Conservation (phyloP, 169 alveolate genomes). For the Babesia divergens region DNA sequence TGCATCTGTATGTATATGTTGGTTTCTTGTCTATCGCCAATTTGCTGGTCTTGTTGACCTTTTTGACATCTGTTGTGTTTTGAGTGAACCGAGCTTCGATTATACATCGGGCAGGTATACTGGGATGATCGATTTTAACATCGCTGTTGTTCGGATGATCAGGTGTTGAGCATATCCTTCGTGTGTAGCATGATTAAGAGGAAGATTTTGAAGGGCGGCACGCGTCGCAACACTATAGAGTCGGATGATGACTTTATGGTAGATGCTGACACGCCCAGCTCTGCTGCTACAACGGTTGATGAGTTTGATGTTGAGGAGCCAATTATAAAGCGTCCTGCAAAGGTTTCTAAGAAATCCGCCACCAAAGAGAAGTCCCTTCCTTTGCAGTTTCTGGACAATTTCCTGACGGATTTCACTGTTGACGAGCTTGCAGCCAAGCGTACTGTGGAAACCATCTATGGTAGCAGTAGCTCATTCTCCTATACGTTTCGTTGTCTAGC, state of each 20-base stretch:
- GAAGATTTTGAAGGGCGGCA: constrained; percentile 7
- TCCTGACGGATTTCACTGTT: constrained; percentile 32
- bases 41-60: too few relatives aligned
- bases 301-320: constrained; percentile 21
- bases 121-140: too few relatives aligned
- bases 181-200: constrained; percentile 8
- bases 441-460: constrained; percentile 54
- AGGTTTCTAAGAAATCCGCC: not conserved
- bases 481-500: constrained; percentile 53
- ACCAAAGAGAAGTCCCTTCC: not conserved
- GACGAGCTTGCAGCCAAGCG: constrained; percentile 67
- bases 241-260: constrained; percentile 12
- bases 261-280: not conserved
- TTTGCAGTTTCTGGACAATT: constrained; percentile 37
- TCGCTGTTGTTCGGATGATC: too few relatives aligned
- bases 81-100: too few relatives aligned
- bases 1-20: too few relatives aligned
- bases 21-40: too few relatives aligned
- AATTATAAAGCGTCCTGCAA: constrained; percentile 2
- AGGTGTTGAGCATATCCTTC: too few relatives aligned
- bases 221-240: constrained; percentile 21
- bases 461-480: constrained; percentile 43
- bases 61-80: too few relatives aligned
- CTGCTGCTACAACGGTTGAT: constrained; percentile 23
- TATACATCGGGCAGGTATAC: too few relatives aligned